Conservation (phyloP, 2,329 filamentous ascomycete genomes). For the Hymenoscyphus infarciens region DNA sequence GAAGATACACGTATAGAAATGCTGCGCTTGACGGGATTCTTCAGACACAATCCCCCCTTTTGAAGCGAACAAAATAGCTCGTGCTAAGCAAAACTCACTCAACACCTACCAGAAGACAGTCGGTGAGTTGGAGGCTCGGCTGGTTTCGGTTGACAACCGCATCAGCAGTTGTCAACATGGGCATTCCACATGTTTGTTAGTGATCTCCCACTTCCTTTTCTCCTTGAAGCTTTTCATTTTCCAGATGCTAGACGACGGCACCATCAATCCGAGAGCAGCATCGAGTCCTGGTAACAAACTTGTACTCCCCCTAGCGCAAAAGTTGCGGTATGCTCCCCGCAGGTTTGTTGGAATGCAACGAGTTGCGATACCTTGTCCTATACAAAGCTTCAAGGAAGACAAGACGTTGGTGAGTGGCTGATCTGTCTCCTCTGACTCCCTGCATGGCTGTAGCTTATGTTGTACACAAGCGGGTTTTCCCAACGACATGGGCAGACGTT, state of each 20-base stretch:
- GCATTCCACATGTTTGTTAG: not conserved
- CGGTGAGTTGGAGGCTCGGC: not conserved
- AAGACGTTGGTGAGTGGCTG: conserved; percentile 8
- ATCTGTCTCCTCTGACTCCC: not conserved
- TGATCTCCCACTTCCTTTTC: not conserved
- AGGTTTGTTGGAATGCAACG: conserved; percentile 8
- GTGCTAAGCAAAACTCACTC: too few relatives aligned
- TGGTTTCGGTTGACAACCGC: not conserved
- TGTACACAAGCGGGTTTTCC: conserved; percentile 6
- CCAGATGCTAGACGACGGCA: not conserved
- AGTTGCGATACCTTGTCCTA: conserved; percentile 1
- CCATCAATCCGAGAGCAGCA: not conserved
- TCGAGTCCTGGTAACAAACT: not conserved
- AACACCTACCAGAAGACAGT: not conserved
- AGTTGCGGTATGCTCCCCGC: not conserved
- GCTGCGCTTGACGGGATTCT: not conserved
- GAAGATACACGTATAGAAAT: not conserved
- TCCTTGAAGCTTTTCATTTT: not conserved
- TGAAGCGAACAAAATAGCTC: not conserved
- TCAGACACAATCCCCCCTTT: not conserved
- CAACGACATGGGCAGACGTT: conserved; percentile 4
- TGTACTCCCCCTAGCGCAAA: not conserved
- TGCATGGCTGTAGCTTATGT: conserved; percentile 4
- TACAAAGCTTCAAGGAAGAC: not conserved
- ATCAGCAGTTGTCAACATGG: not conserved